These are phyloP conservation scores for Triticum aestivum DNA, from an alignment of 176 grass and related monocot species.

Conservation along the genomic window DNA sequence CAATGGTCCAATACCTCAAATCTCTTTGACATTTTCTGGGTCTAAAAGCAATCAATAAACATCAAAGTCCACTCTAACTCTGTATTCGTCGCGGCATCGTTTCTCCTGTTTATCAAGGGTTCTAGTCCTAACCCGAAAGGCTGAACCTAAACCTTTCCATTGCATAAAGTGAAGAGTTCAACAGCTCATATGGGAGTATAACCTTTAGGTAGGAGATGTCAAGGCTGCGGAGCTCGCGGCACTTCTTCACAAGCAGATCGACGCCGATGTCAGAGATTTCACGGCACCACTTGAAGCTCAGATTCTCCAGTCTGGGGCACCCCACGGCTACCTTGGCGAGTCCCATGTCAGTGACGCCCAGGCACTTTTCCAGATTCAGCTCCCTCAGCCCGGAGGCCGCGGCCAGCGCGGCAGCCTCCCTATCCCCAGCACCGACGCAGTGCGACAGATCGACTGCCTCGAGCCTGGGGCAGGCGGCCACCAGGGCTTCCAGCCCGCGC, in stretches of 20 bases:
- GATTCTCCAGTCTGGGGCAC: conserved; percentile 66
- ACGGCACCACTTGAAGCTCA: conserved; percentile 87
- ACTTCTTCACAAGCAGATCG: conserved; percentile 91
- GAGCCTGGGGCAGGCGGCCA: conserved; percentile 59
- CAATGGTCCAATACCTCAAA: neutral
- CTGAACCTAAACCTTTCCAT: neutral
- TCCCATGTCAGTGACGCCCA: conserved; percentile 79
- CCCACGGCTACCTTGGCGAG: conserved; percentile 86
- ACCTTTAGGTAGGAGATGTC: conserved; percentile 94
- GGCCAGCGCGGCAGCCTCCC: conserved; percentile 61
- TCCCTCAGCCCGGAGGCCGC: conserved; percentile 52
- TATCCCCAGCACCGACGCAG: conserved; percentile 73
- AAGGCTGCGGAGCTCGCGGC: conserved; percentile 59
- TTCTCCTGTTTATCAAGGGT: neutral
- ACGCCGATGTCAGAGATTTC: conserved; percentile 93
- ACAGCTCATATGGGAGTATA: neutral
- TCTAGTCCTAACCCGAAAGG: neutral
- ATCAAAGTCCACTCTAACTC: neutral
- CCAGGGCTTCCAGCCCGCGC: conserved; percentile 72
- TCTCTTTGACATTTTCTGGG: neutral
- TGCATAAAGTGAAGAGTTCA: neutral
- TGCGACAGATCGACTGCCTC: conserved; percentile 88
- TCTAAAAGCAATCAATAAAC: conserved; percentile 1
- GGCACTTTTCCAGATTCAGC: conserved; percentile 79
- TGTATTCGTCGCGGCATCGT: neutral